Conservation (phyloP, 805 yeast genomes). For the Schwanniomyces occidentalis region DNA sequence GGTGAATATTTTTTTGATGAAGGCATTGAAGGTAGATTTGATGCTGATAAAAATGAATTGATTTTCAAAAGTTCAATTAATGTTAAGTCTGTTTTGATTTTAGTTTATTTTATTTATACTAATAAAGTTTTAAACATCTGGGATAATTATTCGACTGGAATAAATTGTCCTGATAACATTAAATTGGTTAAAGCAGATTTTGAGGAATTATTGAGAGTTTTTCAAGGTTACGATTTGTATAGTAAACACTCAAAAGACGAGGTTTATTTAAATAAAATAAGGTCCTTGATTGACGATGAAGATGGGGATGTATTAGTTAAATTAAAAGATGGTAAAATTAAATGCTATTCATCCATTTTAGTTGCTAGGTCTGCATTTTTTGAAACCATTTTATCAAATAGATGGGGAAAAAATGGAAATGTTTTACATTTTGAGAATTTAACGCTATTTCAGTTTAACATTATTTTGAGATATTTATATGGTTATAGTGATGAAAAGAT, state of each 20-base stretch:
- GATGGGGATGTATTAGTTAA: slow-evolving; percentile 45
- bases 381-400: slow-evolving; percentile 51
- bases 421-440: slow-evolving; percentile 47
- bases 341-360: slow-evolving; percentile 55
- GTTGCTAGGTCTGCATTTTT: slow-evolving; percentile 61
- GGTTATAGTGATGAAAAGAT: slow-evolving; percentile 49
- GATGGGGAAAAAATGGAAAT: slow-evolving; percentile 46
- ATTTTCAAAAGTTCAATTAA: slow-evolving; percentile 23
- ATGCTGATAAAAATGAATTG: slow-evolving; percentile 12
- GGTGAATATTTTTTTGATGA: slow-evolving; percentile 24
- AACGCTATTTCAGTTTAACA: slow-evolving; percentile 40
- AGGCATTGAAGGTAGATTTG: slow-evolving; percentile 24
- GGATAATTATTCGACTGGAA: slow-evolving; percentile 34
- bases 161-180: slow-evolving; percentile 28
- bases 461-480: slow-evolving; percentile 55
- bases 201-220: slow-evolving; percentile 20
- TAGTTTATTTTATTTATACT: slow-evolving; percentile 50
- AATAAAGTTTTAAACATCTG: slow-evolving; percentile 47
- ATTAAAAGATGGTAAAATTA: slow-evolving; percentile 48
- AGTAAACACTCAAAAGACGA: slow-evolving; percentile 24
- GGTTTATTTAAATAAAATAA: slow-evolving; percentile 16
- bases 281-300: slow-evolving; percentile 16
- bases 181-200: slow-evolving; percentile 29
- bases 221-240: slow-evolving; percentile 23
- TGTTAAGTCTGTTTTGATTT: slow-evolving; percentile 39